These are phyloP conservation scores for Meira nashicola DNA, from an alignment of 1,284 basidiomycete species.

Conservation along the genomic window DNA sequence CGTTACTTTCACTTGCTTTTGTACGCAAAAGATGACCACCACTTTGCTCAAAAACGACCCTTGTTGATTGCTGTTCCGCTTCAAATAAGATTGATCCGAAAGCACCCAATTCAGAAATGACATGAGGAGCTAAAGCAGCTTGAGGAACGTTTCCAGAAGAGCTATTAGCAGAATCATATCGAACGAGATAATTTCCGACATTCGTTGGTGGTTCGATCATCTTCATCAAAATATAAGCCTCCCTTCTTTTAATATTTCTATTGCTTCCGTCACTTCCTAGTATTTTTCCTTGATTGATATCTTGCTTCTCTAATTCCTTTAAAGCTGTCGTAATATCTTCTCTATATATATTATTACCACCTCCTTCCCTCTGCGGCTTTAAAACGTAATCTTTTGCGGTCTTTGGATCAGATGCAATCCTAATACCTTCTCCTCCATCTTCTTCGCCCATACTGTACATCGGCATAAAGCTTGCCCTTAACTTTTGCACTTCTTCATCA, in stretches of 20 bases:
- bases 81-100: slow-evolving; percentile 80
- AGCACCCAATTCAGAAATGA: slow-evolving; percentile 85
- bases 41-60: slow-evolving; percentile 59
- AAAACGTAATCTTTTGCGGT: slow-evolving; percentile 72
- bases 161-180: slow-evolving; percentile 39
- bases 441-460: slow-evolving; percentile 54
- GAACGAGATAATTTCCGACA: slow-evolving; percentile 68
- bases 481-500: slow-evolving; percentile 7
- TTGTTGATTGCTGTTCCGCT: slow-evolving; percentile 12
- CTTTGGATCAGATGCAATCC: slow-evolving; percentile 30
- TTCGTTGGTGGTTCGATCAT: slow-evolving; percentile 72
- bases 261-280: slow-evolving; percentile 18
- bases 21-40: slow-evolving; percentile 85
- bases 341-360: slow-evolving; percentile 93
- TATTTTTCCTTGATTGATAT: slow-evolving; percentile 52
- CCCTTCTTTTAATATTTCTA: slow-evolving; percentile 16
- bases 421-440: not conserved
- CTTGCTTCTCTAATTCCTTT: slow-evolving; percentile 60
- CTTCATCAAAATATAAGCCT: slow-evolving; percentile 90
- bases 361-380: slow-evolving; percentile 94
- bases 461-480: slow-evolving; percentile 28
- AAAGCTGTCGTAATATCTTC: slow-evolving; percentile 74
- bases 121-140: slow-evolving; percentile 59
- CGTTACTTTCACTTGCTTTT: slow-evolving; percentile 85
- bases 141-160: not conserved